Percentiles rank a stretch among this genome's conserved stretches.
Conservation (phyloP, 768 basidiomycete genomes). For the Melanogaster broomeanus region DNA sequence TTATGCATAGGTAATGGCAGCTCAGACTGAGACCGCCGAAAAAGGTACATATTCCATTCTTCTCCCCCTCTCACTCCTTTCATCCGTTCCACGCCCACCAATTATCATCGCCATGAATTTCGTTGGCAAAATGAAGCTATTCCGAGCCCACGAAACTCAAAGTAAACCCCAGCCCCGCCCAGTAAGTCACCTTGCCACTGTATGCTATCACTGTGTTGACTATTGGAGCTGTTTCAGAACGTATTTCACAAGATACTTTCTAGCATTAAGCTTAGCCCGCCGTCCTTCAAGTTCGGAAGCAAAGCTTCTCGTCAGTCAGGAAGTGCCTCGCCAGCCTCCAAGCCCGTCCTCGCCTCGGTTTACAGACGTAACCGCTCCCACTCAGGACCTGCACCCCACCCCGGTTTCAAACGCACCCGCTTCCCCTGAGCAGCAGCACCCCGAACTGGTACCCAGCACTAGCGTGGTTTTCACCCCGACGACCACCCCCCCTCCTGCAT, state of each 20-base stretch:
- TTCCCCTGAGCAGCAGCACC: neutral
- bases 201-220: too few relatives aligned
- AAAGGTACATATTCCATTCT: neutral
- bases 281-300: neutral
- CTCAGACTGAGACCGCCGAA: neutral
- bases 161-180: neutral
- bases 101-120: neutral
- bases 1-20: too few relatives aligned
- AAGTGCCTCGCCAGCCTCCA: too few relatives aligned
- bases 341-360: too few relatives aligned
- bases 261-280: neutral
- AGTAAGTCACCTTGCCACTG: neutral
- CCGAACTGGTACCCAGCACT: slow-evolving; percentile 3
- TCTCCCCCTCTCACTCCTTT: neutral
- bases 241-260: neutral
- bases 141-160: neutral
- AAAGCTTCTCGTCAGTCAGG: too few relatives aligned
- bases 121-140: neutral
- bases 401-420: neutral
- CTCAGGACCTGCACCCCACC: too few relatives aligned
- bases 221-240: neutral
- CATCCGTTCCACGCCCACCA: neutral
- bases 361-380: too few relatives aligned
- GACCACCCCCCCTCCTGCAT: neutral
- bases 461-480: slow-evolving; percentile 1